A percentile compares a stretch with the other conserved stretches of the same genome.
Conservation (phyloP, 225 moss, liverwort and hornwort genomes). For the Neckera pumila region DNA sequence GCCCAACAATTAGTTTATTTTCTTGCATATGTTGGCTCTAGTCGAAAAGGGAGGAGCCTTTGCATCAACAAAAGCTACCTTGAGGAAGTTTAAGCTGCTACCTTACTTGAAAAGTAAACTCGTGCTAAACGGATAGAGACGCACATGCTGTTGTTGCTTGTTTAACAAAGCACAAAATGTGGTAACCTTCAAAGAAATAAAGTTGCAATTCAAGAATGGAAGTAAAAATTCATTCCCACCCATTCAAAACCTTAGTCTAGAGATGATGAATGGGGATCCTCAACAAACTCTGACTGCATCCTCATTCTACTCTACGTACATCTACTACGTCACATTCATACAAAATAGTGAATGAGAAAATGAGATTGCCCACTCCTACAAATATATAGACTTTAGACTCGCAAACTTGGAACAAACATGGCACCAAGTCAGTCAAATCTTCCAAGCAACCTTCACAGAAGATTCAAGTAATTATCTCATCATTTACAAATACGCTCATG, state of each 20-base stretch:
- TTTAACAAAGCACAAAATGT: background rate
- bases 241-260: background rate
- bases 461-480: background rate
- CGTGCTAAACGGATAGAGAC: background rate
- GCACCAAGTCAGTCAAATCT: background rate
- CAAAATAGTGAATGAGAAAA: background rate
- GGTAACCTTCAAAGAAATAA: background rate
- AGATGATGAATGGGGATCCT: background rate
- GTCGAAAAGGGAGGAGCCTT: too few species aligned
- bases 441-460: background rate
- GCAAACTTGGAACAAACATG: background rate
- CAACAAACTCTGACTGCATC: background rate
- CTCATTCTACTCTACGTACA: too few species aligned
- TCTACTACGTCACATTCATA: background rate
- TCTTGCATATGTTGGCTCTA: too few species aligned
- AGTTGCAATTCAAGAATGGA: background rate
- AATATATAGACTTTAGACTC: background rate
- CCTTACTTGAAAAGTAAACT: background rate
- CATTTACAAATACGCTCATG: background rate
- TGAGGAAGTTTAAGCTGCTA: too few species aligned
- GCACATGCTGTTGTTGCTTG: too few species aligned
- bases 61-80: too few species aligned
- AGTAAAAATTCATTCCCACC: background rate
- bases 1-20: too few species aligned
- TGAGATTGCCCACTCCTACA: background rate